Percentiles rank a stretch among this genome's conserved stretches.
Evolutionary conservation across 2,329 filamentous ascomycete species (phyloP).

Genomic region (Xylaria sp.): DNA sequence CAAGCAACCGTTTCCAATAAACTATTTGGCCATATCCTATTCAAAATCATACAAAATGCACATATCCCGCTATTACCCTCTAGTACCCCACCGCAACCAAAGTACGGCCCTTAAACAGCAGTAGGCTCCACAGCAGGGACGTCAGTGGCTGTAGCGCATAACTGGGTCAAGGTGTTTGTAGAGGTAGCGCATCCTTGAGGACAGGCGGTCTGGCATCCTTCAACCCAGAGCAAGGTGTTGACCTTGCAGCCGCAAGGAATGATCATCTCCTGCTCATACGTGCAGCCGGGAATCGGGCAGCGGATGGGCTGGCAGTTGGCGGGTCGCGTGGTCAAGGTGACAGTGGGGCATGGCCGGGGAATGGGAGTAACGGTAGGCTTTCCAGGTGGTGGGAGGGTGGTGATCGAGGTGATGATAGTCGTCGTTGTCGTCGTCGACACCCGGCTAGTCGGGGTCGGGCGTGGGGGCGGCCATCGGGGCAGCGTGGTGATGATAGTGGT

Average conservation of each 20-base stretch:
- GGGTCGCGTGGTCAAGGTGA: constrained; percentile 51
- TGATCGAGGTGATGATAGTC: constrained; percentile 45
- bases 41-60: constrained; percentile 3
- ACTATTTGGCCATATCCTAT: not conserved
- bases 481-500: not conserved
- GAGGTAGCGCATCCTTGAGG: constrained; percentile 50
- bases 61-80: not conserved
- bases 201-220: constrained; percentile 52
- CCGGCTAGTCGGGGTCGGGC: constrained; percentile 8
- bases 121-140: not conserved
- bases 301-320: constrained; percentile 49
- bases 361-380: constrained; percentile 32
- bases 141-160: constrained; percentile 35
- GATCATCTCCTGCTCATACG: constrained; percentile 44
- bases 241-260: constrained; percentile 53
- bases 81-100: not conserved
- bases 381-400: constrained; percentile 41
- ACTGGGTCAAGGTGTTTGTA: constrained; percentile 47
- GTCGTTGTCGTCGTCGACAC: constrained; percentile 18
- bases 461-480: constrained; percentile 11
- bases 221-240: constrained; percentile 51
- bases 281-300: constrained; percentile 53
- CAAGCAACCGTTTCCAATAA: not conserved
- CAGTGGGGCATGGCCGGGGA: constrained; percentile 48
- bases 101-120: not conserved